Evolutionary conservation across 2,329 filamentous ascomycete species (phyloP).

Genomic region (Corniculantispora saksenae): DNA sequence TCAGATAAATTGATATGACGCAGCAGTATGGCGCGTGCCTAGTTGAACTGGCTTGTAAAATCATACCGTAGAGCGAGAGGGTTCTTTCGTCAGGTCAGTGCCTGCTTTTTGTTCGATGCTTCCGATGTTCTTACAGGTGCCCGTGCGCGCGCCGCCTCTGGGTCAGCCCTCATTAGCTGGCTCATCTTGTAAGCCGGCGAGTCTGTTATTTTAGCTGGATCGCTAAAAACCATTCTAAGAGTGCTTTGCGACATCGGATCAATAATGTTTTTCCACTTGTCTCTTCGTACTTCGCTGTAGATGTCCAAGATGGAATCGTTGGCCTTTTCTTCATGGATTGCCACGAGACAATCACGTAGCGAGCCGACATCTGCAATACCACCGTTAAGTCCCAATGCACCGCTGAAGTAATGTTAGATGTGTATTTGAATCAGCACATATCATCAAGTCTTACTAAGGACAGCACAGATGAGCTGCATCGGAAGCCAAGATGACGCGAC

Average conservation of each 20-base stretch:
- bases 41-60: neutral
- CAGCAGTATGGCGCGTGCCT: neutral
- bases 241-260: constrained; percentile 2
- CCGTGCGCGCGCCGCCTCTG: neutral
- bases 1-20: neutral
- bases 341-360: constrained; percentile 47
- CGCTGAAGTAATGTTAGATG: constrained; percentile 29
- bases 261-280: constrained; percentile 32
- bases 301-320: constrained; percentile 44
- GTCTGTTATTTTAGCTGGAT: neutral
- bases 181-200: neutral
- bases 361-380: constrained; percentile 51
- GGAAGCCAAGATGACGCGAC: constrained; percentile 49
- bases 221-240: neutral
- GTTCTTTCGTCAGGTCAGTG: neutral
- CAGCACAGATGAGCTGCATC: constrained; percentile 57
- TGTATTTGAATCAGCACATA: neutral
- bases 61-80: neutral
- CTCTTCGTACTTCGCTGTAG: constrained; percentile 36
- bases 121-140: neutral
- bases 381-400: constrained; percentile 49
- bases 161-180: neutral
- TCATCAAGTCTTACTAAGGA: constrained; percentile 33
- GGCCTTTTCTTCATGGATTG: constrained; percentile 39
- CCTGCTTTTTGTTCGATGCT: too few species aligned